Evolutionary conservation across 768 basidiomycete species (phyloP).

Genomic region (Suillus sp.): DNA sequence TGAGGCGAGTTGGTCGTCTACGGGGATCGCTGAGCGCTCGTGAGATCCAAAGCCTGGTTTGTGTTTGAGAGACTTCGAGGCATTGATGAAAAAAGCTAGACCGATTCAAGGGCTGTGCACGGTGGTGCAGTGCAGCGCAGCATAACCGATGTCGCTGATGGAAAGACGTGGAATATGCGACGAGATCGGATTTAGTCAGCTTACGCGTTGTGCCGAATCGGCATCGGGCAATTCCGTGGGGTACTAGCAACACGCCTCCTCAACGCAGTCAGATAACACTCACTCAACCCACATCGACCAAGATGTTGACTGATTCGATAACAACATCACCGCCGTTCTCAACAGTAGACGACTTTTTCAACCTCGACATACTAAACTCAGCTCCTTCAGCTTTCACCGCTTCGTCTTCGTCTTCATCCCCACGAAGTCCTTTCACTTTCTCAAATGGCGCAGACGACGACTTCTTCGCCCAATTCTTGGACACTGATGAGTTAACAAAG

Average conservation of each 20-base stretch:
- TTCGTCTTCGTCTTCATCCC: conserved; percentile 46
- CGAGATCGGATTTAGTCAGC: not conserved
- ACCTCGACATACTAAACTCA: conserved; percentile 55
- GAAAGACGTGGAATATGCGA: not conserved
- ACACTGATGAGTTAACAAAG: conserved; percentile 40
- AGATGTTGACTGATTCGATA: conserved; percentile 14
- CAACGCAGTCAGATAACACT: not conserved
- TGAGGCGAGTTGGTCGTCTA: no score
- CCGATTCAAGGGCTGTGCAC: not conserved
- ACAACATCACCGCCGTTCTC: conserved; percentile 23
- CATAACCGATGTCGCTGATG: not conserved
- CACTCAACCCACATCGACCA: conserved; percentile 15
- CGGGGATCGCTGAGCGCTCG: no score
- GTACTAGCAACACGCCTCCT: conserved; percentile 3
- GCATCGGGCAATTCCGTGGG: not conserved
- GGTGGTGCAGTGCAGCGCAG: not conserved
- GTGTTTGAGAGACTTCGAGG: no score
- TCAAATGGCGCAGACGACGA: conserved; percentile 26
- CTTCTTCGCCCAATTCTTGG: conserved; percentile 49
- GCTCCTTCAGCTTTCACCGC: conserved; percentile 15
- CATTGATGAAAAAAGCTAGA: no score
- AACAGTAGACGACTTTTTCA: conserved; percentile 60
- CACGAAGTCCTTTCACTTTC: conserved; percentile 40
- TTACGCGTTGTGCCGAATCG: not conserved
- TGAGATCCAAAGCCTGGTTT: no score